Base-by-base conservation (phyloP, 2,329 filamentous ascomycete genomes). In the Colletotrichum plurivorum region DNA sequence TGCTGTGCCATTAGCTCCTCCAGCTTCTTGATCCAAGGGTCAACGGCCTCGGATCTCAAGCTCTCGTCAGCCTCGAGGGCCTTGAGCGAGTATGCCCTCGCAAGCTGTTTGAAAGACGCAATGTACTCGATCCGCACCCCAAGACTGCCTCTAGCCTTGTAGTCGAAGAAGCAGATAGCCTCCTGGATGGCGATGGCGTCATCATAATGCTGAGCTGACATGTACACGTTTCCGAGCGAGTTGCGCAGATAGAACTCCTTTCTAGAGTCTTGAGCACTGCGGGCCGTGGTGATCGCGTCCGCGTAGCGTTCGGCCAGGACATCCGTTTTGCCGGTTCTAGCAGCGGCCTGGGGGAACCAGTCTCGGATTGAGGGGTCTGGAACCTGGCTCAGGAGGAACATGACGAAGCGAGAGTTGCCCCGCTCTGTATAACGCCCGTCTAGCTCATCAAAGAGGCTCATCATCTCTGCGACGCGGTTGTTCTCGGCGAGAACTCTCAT, bases 341-440 rank as follows among this genome's bases (percentile, higher is more conserved):
- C 77, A 0, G 79, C 81, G 1, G 82, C 80, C n/a, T 78, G 79
- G 13, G 81, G 81, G 6, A 83, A 77, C 80, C 80, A 82, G 60
- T 83, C 81, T 31, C 76, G 4, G 78, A 71, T 9, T 70, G 74
- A 22, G 75, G 78, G 62, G 76, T 80, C 57, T 76, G 75, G 22
- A 53, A 73, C 74, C 22, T 81, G 77, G 16, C 77, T 75, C 0
- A 83, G 71, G 7, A 83, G 62, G 41, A 83, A 77, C 45, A 80
- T 76, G 0, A 79, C 76, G 6, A 83, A 71, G 5, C 77, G 76
- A 12, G 52, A 71, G 27, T 45, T 56, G 4, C 73, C 76, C 20
- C 73, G 73, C 2, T 75, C 73, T 4, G 73, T 75, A 25, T 72
- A 66, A 7, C 78, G 71, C 5, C 69, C 63, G 9, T 79, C 75